Base-by-base conservation (phyloP, 2,329 filamentous ascomycete genomes). In the Pestalotiopsis sp. region DNA sequence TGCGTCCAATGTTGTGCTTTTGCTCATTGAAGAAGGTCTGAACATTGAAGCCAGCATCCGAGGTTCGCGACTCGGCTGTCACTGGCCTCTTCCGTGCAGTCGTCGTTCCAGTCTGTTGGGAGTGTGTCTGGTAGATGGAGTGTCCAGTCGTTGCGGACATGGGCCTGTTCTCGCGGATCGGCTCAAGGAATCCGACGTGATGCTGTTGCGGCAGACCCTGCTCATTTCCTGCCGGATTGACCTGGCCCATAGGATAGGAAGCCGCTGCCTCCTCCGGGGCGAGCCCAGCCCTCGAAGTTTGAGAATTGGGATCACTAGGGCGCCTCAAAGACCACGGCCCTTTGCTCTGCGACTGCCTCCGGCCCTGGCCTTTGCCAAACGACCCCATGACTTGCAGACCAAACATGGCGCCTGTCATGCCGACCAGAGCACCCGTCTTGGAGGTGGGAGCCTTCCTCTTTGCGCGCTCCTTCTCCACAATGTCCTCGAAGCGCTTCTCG, bases 401-500 rank as follows among this genome's bases (percentile, higher is more conserved):
- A 27, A 76, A 73, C 75, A 77, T 75, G 41, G 75, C 72, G 27
- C 75, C 75, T 17, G 74, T 70, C 45, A 78, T 73, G 17, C 73
- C 73, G 3, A 77, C 69, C 11, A 80, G 71, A 61, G 73, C 76
- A 52, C 73, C 72, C 57, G 76, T 71, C 59, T 66, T 75, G 72
- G 6, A 73, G 58, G 38, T 75, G 69, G 45, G 76, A 72, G 52
- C 77, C 73, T 63, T 78, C 77, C 70, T 78, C 64, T 38, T 41
- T 23, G 23, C 77, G 57, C 79, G 80, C 66, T 83, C 78, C 64
- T 80, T 79, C 69, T 82, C 78, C 17, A 86, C 83, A 60, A 91
- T 82, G 56, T 84, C 81, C 70, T 85, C 77, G 73, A 92, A 90
- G 58, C 87, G 86, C 66, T 80, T 81, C 76, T 92, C 87, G 73